Percentiles rank a stretch among this genome's conserved stretches.
phyloP scores from a whole-genome alignment of 2,329 filamentous ascomycete species.

The Clonostachys chloroleuca region DNA sequence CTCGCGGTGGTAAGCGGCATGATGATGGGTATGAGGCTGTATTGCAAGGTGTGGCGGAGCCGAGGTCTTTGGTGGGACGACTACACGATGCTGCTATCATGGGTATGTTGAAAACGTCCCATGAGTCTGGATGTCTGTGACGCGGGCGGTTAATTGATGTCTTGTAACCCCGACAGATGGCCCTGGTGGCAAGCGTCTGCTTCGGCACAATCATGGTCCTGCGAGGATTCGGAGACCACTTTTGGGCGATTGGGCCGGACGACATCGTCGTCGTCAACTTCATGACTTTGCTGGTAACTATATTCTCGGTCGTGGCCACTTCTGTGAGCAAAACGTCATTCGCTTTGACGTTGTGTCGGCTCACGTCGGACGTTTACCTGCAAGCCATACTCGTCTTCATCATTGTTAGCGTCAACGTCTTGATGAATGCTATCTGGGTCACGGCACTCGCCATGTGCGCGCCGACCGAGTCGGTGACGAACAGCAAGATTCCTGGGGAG shows the following conservation, averaged over 20 bases:
- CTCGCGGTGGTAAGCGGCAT: slow-evolving; percentile 1
- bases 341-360: slow-evolving; percentile 16
- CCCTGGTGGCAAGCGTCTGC: too few relatives aligned
- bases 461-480: too few relatives aligned
- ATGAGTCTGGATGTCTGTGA: too few relatives aligned
- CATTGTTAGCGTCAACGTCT: slow-evolving; percentile 15
- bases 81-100: slow-evolving; percentile 10
- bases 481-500: too few relatives aligned
- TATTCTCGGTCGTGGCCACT: slow-evolving; percentile 15
- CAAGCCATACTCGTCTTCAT: slow-evolving; percentile 14
- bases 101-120: slow-evolving; percentile 3
- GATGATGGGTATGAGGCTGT: slow-evolving; percentile 10
- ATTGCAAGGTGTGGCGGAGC: slow-evolving; percentile 9
- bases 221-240: background rate
- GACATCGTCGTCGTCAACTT: background rate
- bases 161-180: too few relatives aligned
- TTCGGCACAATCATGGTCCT: too few relatives aligned
- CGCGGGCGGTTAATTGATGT: too few relatives aligned
- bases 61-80: slow-evolving; percentile 14
- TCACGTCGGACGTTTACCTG: slow-evolving; percentile 12
- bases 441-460: too few relatives aligned
- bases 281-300: slow-evolving; percentile 1
- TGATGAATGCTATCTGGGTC: background rate
- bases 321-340: slow-evolving; percentile 23
- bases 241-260: background rate